Conservation (phyloP, 176 grass and related monocot species). For the Oryza australiensis region DNA sequence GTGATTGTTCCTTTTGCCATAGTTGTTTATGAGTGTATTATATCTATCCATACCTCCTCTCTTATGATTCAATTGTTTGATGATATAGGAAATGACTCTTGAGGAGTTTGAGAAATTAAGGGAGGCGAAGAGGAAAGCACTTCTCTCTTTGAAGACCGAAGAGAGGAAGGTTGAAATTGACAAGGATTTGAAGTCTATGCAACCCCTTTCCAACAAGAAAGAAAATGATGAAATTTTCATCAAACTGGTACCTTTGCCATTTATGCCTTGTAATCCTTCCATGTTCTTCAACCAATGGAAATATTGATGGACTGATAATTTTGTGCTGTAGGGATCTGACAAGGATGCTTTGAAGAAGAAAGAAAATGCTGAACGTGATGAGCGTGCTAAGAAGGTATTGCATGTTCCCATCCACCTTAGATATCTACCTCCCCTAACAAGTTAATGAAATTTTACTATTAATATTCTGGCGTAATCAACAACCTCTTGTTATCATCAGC, state of each 20-base stretch:
- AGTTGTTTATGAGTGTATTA: background rate
- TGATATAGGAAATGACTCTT: conserved; percentile 84
- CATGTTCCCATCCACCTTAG: background rate
- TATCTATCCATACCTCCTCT: background rate
- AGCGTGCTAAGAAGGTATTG: conserved; percentile 73
- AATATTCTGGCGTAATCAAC: background rate
- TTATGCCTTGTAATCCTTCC: conserved; percentile 14
- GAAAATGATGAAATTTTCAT: conserved; percentile 68
- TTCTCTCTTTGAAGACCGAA: conserved; percentile 65
- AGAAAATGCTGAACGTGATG: conserved; percentile 86
- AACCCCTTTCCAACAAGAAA: conserved; percentile 72
- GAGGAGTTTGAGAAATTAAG: conserved; percentile 96
- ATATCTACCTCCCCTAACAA: background rate
- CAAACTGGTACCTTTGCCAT: conserved; percentile 55
- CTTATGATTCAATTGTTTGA: conserved; percentile 9
- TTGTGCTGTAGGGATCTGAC: conserved; percentile 61
- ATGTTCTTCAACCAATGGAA: background rate
- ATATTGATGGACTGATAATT: background rate
- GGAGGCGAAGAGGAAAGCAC: conserved; percentile 79
- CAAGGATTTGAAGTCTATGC: conserved; percentile 85
- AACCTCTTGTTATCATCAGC: background rate
- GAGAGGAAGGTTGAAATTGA: conserved; percentile 96
- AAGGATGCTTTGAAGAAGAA: conserved; percentile 88
- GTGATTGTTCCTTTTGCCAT: background rate
- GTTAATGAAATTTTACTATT: background rate